Evolutionary conservation across 1,284 basidiomycete genomes (phyloP), one percentile per base, ranked within the genome.

Genomic region (Moesziomyces sp.): DNA sequence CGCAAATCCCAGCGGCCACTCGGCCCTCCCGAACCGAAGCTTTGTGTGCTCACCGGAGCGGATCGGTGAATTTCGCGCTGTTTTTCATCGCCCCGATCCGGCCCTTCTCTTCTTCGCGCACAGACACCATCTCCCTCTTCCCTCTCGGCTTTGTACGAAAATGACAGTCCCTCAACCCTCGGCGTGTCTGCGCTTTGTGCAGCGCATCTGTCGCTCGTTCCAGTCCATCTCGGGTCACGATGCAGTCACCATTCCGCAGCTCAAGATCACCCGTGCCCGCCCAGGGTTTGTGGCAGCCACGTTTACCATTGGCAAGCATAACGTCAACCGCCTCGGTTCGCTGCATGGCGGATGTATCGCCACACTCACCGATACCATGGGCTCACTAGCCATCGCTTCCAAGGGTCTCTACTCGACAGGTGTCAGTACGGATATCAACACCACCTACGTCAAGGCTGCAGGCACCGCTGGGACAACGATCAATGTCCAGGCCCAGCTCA

Each of bases 261-360:
- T 82, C 16, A 28, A 10, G n/a, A 68, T 83, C 56, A 19, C 52
- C n/a, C 21, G 24, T 8, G 81, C 82, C 0, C 23, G 13, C 0
- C 82, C 82, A 14, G 82, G 82, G n/a, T 54, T 43, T 19, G 62
- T 83, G 28, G 54, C 50, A 9, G 76, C 54, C 28, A 44, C 62
- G 9, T 73, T 83, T 45, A 33, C 23, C 8, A 78, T 83, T 47
- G 58, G 50, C 8, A 10, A 52, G 3, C 65, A 77, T 35, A 81
- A 83, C 54, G 51, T 83, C 49, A 83, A 83, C 45, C 73, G 82
- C 18, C 72, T 82, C 13, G 67, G 72, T 9, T 76, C 88, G 77
- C 89, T 92, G 10, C 93, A 95, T 78, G 93, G 93, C 13, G 93
- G 93, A 8, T 87, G 94, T 43, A 90, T 94, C 76, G 85, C 92